A percentile compares a stretch with the other conserved stretches of the same genome.
phyloP scores from a whole-genome alignment of 495 filamentous ascomycete genomes.

The Trichoderma reesei region DNA sequence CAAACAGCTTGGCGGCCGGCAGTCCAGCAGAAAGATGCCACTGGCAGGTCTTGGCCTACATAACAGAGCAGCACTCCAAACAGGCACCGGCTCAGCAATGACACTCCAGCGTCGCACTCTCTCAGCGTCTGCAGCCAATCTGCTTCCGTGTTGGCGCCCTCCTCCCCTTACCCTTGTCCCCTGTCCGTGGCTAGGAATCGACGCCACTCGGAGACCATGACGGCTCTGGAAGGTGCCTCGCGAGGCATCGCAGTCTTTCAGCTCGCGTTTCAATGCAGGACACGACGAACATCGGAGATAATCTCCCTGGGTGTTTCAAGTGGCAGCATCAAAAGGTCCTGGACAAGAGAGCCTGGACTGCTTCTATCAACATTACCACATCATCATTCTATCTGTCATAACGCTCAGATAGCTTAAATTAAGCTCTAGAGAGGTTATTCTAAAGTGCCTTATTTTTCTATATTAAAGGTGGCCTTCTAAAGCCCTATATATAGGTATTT shows the following conservation, averaged over 20 bases:
- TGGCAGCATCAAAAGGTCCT: constrained; percentile 4
- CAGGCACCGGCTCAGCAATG: background rate
- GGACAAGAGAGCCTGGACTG: background rate
- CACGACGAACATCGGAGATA: background rate
- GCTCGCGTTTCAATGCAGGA: background rate
- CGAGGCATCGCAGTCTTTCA: background rate
- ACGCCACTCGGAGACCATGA: background rate
- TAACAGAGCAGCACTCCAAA: background rate
- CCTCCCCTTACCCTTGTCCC: background rate
- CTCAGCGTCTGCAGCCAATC: background rate
- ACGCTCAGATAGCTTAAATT: too few relatives aligned
- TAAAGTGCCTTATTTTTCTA: too few relatives aligned
- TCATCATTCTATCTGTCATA: background rate
- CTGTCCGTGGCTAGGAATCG: background rate
- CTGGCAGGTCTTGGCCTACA: background rate
- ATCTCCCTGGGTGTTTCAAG: background rate
- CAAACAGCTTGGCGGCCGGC: background rate
- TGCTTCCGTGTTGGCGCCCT: background rate
- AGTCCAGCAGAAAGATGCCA: too few relatives aligned
- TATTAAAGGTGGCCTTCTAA: too few relatives aligned
- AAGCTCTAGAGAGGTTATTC: too few relatives aligned
- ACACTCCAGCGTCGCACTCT: background rate
- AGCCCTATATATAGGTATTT: background rate
- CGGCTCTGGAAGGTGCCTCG: constrained; percentile 6
- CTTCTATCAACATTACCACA: background rate